Evolutionary conservation across 2,329 filamentous ascomycete species (phyloP), one percentile per base, ranked within the genome.

Genomic region (Penicillium polonicum): DNA sequence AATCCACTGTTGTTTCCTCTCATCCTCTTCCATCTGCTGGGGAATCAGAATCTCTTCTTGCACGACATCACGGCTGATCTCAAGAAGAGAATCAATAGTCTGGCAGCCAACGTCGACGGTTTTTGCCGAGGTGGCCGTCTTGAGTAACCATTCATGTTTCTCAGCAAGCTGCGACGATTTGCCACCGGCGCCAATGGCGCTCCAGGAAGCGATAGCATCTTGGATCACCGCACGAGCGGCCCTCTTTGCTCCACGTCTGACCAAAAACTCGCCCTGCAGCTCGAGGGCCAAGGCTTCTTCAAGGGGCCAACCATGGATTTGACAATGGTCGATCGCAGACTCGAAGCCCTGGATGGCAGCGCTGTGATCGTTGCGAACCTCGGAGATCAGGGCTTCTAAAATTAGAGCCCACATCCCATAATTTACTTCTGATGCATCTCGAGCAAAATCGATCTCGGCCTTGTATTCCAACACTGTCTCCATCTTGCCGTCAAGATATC

Each of bases 221-320:
- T 82, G 79, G 31, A 87, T 72, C 36, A 85, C 78, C 45, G 81
- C 79, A 54, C 83, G 80, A 46, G 85, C 85, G 19, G 84, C 83
- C 60, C 85, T 72, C 55, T 82, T 82, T 6, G 84, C 83, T 41
- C 84, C 84, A 59, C 80, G 79, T 13, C 83, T 76, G 33, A 84
- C 72, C 21, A 86, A 70, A 66, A 81, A 87, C 48, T 85, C 84
- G 3, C 76, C 72, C 63, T 87, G 85, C n/a, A 87, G 70, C 70
- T 88, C 85, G 39, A 83, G 78, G 38, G 81, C 76, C 29, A 86
- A 75, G 3, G 82, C 85, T 65, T 87, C 83, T 58, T 88, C 85
- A 25, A 87, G 67, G 2, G 79, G 74, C 66, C 83, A 85, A 15
- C 79, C 79, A 66, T 87, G 78, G 1, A 85, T 70, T 62, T 87